Evolutionary conservation across 495 filamentous ascomycete species (phyloP).

Genomic region (Penicillium riverlandense): DNA sequence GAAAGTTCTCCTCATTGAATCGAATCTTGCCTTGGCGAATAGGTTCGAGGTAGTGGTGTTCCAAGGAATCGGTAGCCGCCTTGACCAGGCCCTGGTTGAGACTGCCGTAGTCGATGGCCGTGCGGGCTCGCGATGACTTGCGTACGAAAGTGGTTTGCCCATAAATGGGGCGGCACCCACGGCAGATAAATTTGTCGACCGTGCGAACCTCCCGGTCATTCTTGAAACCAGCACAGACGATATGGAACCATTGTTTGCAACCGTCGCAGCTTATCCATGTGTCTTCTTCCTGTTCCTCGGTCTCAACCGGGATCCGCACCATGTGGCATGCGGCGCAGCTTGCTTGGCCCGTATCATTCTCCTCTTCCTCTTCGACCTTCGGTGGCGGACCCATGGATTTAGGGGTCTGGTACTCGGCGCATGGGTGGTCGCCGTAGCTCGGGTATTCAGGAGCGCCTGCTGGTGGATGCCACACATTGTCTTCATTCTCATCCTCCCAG

Average conservation of each 20-base stretch:
- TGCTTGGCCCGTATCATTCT: conserved; percentile 27
- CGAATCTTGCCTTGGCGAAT: conserved; percentile 61
- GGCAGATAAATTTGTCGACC: conserved; percentile 68
- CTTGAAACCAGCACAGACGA: conserved; percentile 65
- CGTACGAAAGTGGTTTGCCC: conserved; percentile 61
- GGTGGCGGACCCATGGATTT: conserved; percentile 9
- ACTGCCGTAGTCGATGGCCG: conserved; percentile 68
- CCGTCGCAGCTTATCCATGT: conserved; percentile 73
- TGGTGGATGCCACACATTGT: conserved; percentile 10
- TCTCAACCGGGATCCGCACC: conserved; percentile 36
- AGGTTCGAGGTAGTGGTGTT: conserved; percentile 67
- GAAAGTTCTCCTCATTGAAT: conserved; percentile 57
- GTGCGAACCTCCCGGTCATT: conserved; percentile 60
- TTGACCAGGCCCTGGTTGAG: conserved; percentile 67
- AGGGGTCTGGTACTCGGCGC: neutral
- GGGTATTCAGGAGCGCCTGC: conserved; percentile 5
- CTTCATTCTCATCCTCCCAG: conserved; percentile 31
- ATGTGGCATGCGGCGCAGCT: conserved; percentile 46
- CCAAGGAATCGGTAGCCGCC: conserved; percentile 58
- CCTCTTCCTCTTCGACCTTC: conserved; percentile 27
- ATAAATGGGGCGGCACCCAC: conserved; percentile 48
- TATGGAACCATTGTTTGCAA: conserved; percentile 70
- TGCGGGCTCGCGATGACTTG: conserved; percentile 58
- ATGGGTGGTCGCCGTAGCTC: conserved; percentile 1
- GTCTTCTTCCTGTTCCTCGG: conserved; percentile 43